A percentile compares a stretch with the other conserved stretches of the same genome.
These are phyloP conservation scores for Phytophthora idaei DNA, from an alignment of 352 stramenopile species.

Conservation along the genomic window DNA sequence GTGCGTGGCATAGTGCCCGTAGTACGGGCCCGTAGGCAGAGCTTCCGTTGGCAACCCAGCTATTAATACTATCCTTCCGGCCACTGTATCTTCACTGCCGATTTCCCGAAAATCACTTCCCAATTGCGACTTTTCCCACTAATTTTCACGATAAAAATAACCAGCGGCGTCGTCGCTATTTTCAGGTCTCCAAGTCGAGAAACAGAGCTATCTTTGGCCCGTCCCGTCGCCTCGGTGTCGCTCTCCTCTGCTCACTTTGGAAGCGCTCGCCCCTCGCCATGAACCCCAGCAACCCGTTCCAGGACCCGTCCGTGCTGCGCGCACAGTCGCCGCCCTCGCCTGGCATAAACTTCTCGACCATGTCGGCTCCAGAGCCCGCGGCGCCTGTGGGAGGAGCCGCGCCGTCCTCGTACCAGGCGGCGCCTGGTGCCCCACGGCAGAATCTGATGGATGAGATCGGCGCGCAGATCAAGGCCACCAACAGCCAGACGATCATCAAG, in stretches of 20 bases:
- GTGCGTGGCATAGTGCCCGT: too few relatives aligned
- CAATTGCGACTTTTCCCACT: not conserved
- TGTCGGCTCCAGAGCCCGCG: constrained; percentile 46
- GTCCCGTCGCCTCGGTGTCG: not conserved
- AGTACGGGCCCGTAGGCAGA: too few relatives aligned
- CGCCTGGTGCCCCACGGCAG: constrained; percentile 33
- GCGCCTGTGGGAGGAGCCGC: constrained; percentile 24
- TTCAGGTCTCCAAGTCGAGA: not conserved
- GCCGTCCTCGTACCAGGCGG: constrained; percentile 37
- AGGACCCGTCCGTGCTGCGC: constrained; percentile 50
- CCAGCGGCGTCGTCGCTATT: not conserved
- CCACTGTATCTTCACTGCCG: too few relatives aligned
- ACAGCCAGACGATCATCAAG: constrained; percentile 80
- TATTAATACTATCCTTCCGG: not conserved
- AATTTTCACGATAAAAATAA: constrained; percentile 11
- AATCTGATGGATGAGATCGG: constrained; percentile 90
- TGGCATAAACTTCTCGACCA: constrained; percentile 33
- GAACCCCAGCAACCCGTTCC: constrained; percentile 42
- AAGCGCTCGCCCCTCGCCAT: constrained; percentile 23
- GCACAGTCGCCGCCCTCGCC: constrained; percentile 31
- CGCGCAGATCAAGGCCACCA: constrained; percentile 81
- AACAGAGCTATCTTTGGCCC: constrained; percentile 16
- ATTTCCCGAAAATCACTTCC: not conserved
- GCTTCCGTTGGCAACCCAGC: too few relatives aligned
- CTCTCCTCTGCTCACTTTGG: constrained; percentile 19